These are phyloP conservation scores for Phytopythium aichiense DNA, from an alignment of 352 stramenopile genomes.

Conservation along the genomic window DNA sequence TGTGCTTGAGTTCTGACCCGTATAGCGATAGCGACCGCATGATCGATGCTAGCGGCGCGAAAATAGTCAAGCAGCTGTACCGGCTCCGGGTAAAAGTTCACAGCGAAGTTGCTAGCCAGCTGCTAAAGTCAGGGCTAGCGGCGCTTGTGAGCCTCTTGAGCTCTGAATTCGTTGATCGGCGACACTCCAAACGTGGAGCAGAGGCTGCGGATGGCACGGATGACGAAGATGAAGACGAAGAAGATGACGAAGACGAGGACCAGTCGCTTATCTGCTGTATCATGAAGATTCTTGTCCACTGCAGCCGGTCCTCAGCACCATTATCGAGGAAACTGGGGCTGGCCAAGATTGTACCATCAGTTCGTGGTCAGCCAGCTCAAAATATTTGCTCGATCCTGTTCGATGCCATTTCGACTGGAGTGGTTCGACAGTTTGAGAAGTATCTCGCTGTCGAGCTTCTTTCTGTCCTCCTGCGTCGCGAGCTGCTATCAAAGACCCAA, in stretches of 20 bases:
- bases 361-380: slow-evolving; percentile 16
- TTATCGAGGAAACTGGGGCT: slow-evolving; percentile 50
- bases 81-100: slow-evolving; percentile 70
- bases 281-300: slow-evolving; percentile 69
- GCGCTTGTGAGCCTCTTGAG: slow-evolving; percentile 47
- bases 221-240: slow-evolving; percentile 27
- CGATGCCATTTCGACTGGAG: slow-evolving; percentile 18
- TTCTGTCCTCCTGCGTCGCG: slow-evolving; percentile 51
- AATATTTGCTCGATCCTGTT: slow-evolving; percentile 49
- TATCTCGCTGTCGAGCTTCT: slow-evolving; percentile 69
- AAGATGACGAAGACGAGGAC: slow-evolving; percentile 50
- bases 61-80: slow-evolving; percentile 46
- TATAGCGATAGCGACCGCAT: not conserved
- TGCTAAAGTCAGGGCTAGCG: slow-evolving; percentile 41
- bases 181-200: slow-evolving; percentile 13
- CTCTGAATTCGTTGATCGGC: slow-evolving; percentile 39
- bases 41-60: not conserved
- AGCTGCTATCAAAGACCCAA: slow-evolving; percentile 41
- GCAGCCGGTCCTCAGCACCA: slow-evolving; percentile 55
- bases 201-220: slow-evolving; percentile 9
- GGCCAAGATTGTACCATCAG: slow-evolving; percentile 18
- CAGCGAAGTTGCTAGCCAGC: slow-evolving; percentile 52
- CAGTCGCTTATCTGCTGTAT: slow-evolving; percentile 70
- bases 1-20: slow-evolving; percentile 21
- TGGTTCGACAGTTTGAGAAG: slow-evolving; percentile 42